phyloP scores from a whole-genome alignment of 2,329 filamentous ascomycete genomes.

The Bipolaris sorokiniana region DNA sequence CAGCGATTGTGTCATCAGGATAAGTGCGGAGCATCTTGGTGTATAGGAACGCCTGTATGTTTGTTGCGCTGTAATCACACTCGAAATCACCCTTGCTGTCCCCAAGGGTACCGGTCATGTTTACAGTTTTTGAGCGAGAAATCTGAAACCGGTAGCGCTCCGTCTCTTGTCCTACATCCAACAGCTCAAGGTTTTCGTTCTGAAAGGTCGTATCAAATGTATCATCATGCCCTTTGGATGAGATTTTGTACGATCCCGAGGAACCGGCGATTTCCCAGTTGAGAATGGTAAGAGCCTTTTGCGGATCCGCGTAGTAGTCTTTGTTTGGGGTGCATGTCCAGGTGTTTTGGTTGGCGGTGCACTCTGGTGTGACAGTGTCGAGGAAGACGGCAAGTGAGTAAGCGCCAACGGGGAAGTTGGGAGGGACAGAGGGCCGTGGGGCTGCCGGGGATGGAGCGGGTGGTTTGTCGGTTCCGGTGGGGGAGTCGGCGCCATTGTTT shows the following conservation, averaged over 20 bases:
- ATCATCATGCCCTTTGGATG: slow-evolving; percentile 59
- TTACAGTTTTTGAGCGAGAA: slow-evolving; percentile 59
- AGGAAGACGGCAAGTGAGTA: slow-evolving; percentile 67
- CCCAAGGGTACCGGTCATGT: slow-evolving; percentile 55
- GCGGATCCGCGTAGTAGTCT: slow-evolving; percentile 54
- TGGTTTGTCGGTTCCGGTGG: slow-evolving; percentile 15
- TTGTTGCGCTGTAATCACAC: slow-evolving; percentile 65
- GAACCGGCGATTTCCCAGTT: slow-evolving; percentile 65
- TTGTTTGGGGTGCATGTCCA: slow-evolving; percentile 68
- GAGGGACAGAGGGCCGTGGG: slow-evolving; percentile 21
- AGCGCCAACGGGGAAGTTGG: slow-evolving; percentile 66
- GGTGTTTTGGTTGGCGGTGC: slow-evolving; percentile 63
- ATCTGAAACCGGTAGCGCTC: slow-evolving; percentile 67
- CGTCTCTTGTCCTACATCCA: slow-evolving; percentile 55
- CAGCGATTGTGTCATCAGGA: slow-evolving; percentile 37
- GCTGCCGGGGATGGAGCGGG: slow-evolving; percentile 26
- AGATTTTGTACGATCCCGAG: slow-evolving; percentile 56
- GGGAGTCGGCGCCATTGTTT: slow-evolving; percentile 8
- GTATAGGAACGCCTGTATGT: slow-evolving; percentile 65
- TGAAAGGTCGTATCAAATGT: slow-evolving; percentile 64
- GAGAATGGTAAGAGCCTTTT: slow-evolving; percentile 59
- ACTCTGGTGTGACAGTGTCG: slow-evolving; percentile 59
- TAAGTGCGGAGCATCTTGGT: slow-evolving; percentile 58
- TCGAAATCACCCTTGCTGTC: slow-evolving; percentile 55
- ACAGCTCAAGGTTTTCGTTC: slow-evolving; percentile 58